Base-by-base conservation (phyloP, 805 yeast species). In the Candida dajiaensis region DNA sequence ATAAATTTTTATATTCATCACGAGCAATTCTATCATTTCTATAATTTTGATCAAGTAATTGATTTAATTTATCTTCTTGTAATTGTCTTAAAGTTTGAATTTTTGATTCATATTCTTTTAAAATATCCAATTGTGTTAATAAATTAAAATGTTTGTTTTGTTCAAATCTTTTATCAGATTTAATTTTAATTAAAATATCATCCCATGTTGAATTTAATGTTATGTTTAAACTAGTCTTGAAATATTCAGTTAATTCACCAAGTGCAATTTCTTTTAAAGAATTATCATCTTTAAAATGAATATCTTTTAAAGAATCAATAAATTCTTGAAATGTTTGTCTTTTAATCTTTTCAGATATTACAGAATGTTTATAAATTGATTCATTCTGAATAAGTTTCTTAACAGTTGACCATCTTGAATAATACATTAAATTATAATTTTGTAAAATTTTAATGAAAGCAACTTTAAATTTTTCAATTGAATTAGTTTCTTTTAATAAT, bases 1-100 rank as follows among this genome's bases (percentile, higher is more conserved):
- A 58, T 18, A 82, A 56, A 7, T 57, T 53, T 46, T 74, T 77
- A 64, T 78, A 89, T 1, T 65, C 71, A 48, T 76, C 80, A 38
- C 97, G 68, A 1, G 85, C 83, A n/a, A 67, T 71, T 44, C 94
- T 67, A 58, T 88, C 95, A 0, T 63, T 49, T 38, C 81, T 70
- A 50, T 73, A 74, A 52, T 80, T 82, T 37, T 50, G 48, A 42
- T 66, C 63, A 43, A 72, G 67, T 10, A 62, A 48, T 1, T 43
- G 38, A 9, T 48, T 35, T 7, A 67, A 57, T 20, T 53, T 50
- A 1, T 46, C n/a, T 62, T 46, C 51, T 54, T 18, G 31, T 48
- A 28, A 5, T n/a, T 18, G 19, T 48, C 56, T 54, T 58, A 74
- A 38, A 53, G 67, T 16, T 54, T 59, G 33, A 18, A 55, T 13